phyloP scores from a whole-genome alignment of 2,329 filamentous ascomycete species.

The Cytospora mali region DNA sequence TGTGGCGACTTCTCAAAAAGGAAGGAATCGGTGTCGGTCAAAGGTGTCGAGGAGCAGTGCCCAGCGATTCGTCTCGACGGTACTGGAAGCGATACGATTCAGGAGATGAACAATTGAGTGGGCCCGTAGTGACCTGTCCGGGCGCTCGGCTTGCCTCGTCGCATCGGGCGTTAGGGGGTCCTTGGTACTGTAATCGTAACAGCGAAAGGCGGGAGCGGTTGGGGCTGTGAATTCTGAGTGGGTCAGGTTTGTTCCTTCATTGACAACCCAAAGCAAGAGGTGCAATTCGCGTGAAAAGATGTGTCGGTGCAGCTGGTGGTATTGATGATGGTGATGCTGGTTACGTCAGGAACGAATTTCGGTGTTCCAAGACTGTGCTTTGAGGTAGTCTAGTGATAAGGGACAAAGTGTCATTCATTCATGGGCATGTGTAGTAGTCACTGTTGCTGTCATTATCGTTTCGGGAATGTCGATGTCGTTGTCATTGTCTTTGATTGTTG shows the following conservation, averaged over 20 bases:
- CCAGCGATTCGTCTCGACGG: neutral
- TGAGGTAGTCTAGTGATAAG: neutral
- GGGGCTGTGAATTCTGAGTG: slow-evolving; percentile 15
- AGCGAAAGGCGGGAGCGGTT: slow-evolving; percentile 13
- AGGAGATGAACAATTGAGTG: slow-evolving; percentile 29
- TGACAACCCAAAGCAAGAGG: neutral
- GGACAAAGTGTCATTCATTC: neutral
- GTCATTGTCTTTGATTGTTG: neutral
- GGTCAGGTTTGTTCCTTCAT: slow-evolving; percentile 6
- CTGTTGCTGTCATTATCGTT: neutral
- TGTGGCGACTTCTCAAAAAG: slow-evolving; percentile 21
- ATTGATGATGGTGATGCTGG: neutral
- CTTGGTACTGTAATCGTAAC: slow-evolving; percentile 20
- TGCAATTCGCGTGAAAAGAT: neutral
- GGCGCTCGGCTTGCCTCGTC: slow-evolving; percentile 26
- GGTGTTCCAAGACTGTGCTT: neutral
- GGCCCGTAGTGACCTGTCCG: slow-evolving; percentile 20
- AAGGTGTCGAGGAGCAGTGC: slow-evolving; percentile 8
- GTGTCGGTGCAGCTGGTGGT: neutral
- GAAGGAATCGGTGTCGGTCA: slow-evolving; percentile 20
- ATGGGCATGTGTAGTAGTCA: neutral
- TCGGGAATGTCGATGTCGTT: neutral
- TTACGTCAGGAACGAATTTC: neutral
- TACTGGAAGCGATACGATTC: slow-evolving; percentile 25
- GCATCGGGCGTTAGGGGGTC: slow-evolving; percentile 18